Evolutionary conservation across 371 early-diverging fungal species (phyloP).

Genomic region (Syncephalastrum monosporum): DNA sequence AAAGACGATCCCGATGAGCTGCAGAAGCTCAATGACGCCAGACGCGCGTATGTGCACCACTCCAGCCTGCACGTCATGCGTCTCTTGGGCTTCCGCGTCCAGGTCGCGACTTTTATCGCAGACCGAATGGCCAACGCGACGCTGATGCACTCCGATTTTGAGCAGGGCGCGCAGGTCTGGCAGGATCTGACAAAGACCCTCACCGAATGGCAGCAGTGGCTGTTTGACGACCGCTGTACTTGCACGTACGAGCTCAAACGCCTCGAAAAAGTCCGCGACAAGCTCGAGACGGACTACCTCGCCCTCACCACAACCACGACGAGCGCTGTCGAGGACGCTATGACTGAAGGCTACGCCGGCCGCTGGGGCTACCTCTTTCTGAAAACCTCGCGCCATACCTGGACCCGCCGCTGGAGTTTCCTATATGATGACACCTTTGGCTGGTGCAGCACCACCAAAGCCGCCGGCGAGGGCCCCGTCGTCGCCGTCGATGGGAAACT

Average conservation of each 20-base stretch:
- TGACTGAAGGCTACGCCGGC: not conserved
- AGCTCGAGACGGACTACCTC: constrained; percentile 28
- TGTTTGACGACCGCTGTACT: constrained; percentile 26
- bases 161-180: constrained; percentile 31
- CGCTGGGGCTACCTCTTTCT: constrained; percentile 35
- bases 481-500: constrained; percentile 57
- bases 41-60: constrained; percentile 60
- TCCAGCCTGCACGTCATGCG: constrained; percentile 40
- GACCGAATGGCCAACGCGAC: constrained; percentile 27
- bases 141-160: constrained; percentile 21
- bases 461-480: constrained; percentile 20
- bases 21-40: constrained; percentile 59
- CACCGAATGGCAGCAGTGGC: constrained; percentile 37
- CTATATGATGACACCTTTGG: constrained; percentile 47
- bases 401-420: constrained; percentile 24
- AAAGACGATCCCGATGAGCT: constrained; percentile 71
- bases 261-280: constrained; percentile 22
- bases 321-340: constrained; percentile 20
- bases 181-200: constrained; percentile 25
- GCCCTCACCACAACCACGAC: constrained; percentile 4
- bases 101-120: constrained; percentile 33
- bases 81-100: constrained; percentile 33
- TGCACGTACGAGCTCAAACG: constrained; percentile 33
- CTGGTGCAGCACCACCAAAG: constrained; percentile 29
- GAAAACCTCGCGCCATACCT: constrained; percentile 6